Evolutionary conservation across 306 rosid genomes (phyloP).

Genomic region (Calophaca sinica): DNA sequence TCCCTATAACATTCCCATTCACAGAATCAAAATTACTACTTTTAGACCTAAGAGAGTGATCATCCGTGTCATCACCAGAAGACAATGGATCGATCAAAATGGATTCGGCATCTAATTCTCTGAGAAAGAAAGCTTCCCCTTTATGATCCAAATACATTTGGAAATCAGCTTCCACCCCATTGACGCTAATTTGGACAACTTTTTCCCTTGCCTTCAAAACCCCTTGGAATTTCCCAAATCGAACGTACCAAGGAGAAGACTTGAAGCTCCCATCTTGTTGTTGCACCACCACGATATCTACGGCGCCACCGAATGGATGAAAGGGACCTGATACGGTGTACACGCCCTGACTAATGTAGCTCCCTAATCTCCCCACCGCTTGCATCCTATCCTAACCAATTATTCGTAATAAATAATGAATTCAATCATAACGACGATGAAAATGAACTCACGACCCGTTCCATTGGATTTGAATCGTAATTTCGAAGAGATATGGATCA

Average conservation of each 20-base stretch:
- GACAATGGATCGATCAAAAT: conserved; percentile 45
- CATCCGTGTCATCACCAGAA: conserved; percentile 39
- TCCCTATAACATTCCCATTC: conserved; percentile 41
- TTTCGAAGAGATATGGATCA: no score
- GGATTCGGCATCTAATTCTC: conserved; percentile 58
- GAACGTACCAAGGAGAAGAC: conserved; percentile 92
- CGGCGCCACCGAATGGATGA: conserved; percentile 97
- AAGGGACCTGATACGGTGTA: conserved; percentile 83
- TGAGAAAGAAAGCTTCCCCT: conserved; percentile 86
- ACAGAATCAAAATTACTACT: conserved; percentile 55
- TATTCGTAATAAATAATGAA: no score
- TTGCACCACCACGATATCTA: conserved; percentile 87
- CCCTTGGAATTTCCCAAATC: conserved; percentile 95
- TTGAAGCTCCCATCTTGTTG: conserved; percentile 85
- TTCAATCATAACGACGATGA: neutral
- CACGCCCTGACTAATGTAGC: conserved; percentile 73
- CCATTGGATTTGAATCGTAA: neutral
- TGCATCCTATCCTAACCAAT: conserved; percentile 56
- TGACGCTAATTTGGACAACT: conserved; percentile 68
- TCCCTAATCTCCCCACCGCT: conserved; percentile 83
- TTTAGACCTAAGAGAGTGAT: conserved; percentile 44
- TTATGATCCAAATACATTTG: conserved; percentile 79
- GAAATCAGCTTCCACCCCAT: conserved; percentile 71
- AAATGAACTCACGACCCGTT: neutral
- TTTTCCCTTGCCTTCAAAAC: conserved; percentile 83